A percentile compares a stretch with the other conserved stretches of the same genome.
Evolutionary conservation across 176 grass and related monocot species (phyloP).

Genomic region (Alloteropsis semialata): DNA sequence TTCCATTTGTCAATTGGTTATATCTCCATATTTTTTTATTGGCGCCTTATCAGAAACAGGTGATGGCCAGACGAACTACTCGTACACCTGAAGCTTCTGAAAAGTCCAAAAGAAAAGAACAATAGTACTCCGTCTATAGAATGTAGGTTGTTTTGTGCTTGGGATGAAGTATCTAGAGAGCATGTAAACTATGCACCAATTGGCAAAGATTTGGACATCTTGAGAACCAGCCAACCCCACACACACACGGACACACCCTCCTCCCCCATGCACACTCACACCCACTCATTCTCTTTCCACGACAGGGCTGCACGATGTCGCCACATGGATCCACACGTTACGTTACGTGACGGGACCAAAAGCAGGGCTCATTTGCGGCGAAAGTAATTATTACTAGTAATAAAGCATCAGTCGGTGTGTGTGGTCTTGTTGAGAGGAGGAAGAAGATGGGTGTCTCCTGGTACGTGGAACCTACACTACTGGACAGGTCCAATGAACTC

Average conservation of each 20-base stretch:
- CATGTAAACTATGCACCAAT: neutral
- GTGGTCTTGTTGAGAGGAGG: neutral
- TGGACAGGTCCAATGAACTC: constrained; percentile 8
- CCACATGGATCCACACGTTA: neutral
- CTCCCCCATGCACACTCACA: neutral
- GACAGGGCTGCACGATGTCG: neutral
- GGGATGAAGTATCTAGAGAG: neutral
- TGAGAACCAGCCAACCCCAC: neutral
- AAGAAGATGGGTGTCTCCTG: neutral
- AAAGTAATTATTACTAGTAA: constrained; percentile 6
- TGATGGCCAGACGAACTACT: too few relatives aligned
- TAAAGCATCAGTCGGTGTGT: neutral
- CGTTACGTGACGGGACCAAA: neutral
- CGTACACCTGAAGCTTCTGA: too few relatives aligned
- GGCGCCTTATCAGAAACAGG: too few relatives aligned
- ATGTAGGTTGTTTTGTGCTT: too few relatives aligned
- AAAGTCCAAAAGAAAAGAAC: too few relatives aligned
- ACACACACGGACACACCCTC: neutral
- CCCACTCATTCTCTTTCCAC: neutral
- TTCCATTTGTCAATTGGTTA: too few relatives aligned
- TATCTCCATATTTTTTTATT: too few relatives aligned
- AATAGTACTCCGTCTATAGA: too few relatives aligned
- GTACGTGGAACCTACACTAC: neutral
- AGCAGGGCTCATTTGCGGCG: neutral
- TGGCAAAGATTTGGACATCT: neutral